Evolutionary conservation across 306 rosid genomes (phyloP).

Genomic region (Sicyos edulis): DNA sequence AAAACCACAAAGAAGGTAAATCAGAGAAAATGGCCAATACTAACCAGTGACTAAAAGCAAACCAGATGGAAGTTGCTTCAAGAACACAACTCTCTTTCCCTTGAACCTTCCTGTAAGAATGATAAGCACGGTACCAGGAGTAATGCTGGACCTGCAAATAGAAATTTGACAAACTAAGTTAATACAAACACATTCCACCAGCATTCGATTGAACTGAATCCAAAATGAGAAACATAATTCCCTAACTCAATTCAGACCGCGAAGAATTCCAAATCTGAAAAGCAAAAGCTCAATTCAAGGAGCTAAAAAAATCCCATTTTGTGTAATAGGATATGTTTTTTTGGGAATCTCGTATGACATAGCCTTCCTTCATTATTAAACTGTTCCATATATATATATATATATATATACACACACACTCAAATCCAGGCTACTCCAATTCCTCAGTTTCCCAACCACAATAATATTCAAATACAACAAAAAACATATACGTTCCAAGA

Average conservation of each 20-base stretch:
- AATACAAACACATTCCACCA: background rate
- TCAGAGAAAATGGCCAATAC: background rate
- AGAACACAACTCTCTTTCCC: constrained; percentile 67
- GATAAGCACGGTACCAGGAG: constrained; percentile 59
- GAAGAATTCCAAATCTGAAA: background rate
- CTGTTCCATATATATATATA: too few species aligned
- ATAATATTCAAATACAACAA: background rate
- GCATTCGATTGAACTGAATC: background rate
- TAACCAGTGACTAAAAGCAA: constrained; percentile 65
- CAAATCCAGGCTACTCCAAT: too few species aligned
- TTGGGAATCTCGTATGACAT: too few species aligned
- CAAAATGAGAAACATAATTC: background rate
- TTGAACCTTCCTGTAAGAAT: constrained; percentile 66
- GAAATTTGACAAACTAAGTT: background rate
- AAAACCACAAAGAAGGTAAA: background rate
- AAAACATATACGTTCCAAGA: background rate
- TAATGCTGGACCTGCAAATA: constrained; percentile 47
- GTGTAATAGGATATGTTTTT: too few species aligned
- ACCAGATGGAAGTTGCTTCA: constrained; percentile 75
- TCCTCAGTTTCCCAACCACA: background rate
- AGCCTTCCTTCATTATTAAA: too few species aligned
- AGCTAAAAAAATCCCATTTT: too few species aligned
- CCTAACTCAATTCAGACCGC: background rate
- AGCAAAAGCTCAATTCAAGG: too few species aligned
- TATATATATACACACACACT: too few species aligned